A percentile compares a stretch with the other conserved stretches of the same genome.
Evolutionary conservation across 192 early-diverging fungal species (phyloP).

Genomic region (Spizellomyces sp.): DNA sequence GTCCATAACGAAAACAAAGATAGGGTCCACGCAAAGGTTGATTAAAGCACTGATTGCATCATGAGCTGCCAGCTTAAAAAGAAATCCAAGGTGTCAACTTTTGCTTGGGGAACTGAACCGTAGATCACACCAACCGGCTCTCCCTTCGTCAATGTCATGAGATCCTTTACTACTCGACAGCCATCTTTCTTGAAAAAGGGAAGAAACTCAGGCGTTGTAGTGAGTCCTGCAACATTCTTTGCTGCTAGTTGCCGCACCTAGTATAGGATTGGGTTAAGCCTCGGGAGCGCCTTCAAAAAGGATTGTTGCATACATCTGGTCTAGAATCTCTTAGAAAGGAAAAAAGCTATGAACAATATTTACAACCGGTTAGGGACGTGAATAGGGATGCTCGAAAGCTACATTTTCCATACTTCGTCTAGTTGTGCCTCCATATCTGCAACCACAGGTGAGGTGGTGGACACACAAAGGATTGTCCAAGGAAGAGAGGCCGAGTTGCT

Average conservation of each 20-base stretch:
- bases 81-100: neutral
- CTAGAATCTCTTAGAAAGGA: conserved; percentile 71
- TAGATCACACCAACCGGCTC: conserved; percentile 54
- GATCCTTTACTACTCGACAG: conserved; percentile 58
- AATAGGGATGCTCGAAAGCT: no score
- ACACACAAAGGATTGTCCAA: no score
- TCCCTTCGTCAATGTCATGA: conserved; percentile 71
- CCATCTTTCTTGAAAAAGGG: conserved; percentile 63
- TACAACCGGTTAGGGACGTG: neutral
- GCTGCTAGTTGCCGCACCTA: conserved; percentile 79
- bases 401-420: no score
- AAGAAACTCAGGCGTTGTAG: conserved; percentile 62
- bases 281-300: neutral
- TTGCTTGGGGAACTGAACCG: no score
- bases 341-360: conserved; percentile 54
- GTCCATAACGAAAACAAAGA: conserved; percentile 65
- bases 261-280: neutral
- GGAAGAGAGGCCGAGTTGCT: no score
- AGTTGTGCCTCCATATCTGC: no score
- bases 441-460: no score
- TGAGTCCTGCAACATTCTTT: conserved; percentile 75
- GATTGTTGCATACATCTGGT: conserved; percentile 59
- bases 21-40: conserved; percentile 75
- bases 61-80: conserved; percentile 75
- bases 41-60: conserved; percentile 80